Percentiles rank a stretch among this genome's conserved stretches.
These are phyloP conservation scores for Linderina pennispora DNA, from an alignment of 192 early-diverging fungal species.

Conservation along the genomic window DNA sequence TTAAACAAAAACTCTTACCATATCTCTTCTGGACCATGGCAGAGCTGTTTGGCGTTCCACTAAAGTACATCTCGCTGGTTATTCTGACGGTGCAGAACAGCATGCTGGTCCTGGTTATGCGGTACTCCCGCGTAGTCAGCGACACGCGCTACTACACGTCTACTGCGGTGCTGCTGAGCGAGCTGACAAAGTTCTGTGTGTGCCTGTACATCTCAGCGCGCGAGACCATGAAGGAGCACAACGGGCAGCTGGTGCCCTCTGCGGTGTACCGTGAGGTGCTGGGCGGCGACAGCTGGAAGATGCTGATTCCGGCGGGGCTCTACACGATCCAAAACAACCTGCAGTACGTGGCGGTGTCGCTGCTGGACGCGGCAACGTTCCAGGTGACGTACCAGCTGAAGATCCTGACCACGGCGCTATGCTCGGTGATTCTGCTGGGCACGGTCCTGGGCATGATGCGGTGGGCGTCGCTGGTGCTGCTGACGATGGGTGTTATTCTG, in stretches of 20 bases:
- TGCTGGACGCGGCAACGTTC: constrained; percentile 90
- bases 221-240: constrained; percentile 4
- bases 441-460: constrained; percentile 62
- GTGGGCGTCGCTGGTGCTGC: constrained; percentile 75
- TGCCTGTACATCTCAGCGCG: constrained; percentile 12
- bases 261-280: constrained; percentile 45
- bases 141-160: constrained; percentile 68
- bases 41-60: constrained; percentile 51
- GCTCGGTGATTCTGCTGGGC: constrained; percentile 78
- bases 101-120: constrained; percentile 79
- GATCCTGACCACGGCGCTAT: constrained; percentile 93
- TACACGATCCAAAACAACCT: constrained; percentile 97
- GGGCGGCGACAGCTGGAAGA: constrained; percentile 67
- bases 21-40: no score
- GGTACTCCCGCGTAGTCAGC: constrained; percentile 62
- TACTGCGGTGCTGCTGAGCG: constrained; percentile 88
- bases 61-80: constrained; percentile 81
- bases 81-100: constrained; percentile 89
- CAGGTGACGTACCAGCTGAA: constrained; percentile 98
- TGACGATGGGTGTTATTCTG: constrained; percentile 84
- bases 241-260: not conserved
- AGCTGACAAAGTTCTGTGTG: constrained; percentile 73
- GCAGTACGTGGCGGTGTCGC: constrained; percentile 83
- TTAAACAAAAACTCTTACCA: no score
- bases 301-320: constrained; percentile 85